Percentiles rank a stretch among this genome's conserved stretches.
These are phyloP conservation scores for Jaapia argillacea DNA, from an alignment of 768 basidiomycete genomes.

Conservation along the genomic window DNA sequence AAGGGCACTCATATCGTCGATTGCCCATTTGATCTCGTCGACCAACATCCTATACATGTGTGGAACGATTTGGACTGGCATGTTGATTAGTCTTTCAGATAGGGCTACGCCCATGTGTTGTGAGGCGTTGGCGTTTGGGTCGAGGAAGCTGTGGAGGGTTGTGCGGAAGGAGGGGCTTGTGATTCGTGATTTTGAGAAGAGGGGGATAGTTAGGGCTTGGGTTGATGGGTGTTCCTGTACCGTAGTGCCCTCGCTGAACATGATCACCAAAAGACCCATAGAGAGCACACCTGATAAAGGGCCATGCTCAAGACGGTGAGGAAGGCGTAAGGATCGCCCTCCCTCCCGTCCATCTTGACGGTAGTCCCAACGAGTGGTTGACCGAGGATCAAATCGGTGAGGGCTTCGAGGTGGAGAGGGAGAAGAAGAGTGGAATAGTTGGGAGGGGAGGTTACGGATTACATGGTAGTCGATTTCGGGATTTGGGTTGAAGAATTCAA, in stretches of 20 bases:
- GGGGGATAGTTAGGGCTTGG: constrained; percentile 59
- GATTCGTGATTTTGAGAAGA: constrained; percentile 46
- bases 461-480: constrained; percentile 80
- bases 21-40: constrained; percentile 71
- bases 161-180: constrained; percentile 37
- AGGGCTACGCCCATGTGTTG: constrained; percentile 75
- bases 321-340: constrained; percentile 87
- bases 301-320: constrained; percentile 78
- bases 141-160: constrained; percentile 43
- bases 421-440: constrained; percentile 70
- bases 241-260: neutral
- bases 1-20: constrained; percentile 42
- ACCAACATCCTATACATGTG: constrained; percentile 88
- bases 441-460: constrained; percentile 59
- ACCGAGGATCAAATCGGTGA: constrained; percentile 70
- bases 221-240: constrained; percentile 63
- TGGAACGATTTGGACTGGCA: constrained; percentile 88
- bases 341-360: constrained; percentile 84
- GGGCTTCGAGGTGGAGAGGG: constrained; percentile 54
- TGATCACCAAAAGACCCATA: constrained; percentile 4
- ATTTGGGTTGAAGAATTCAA: constrained; percentile 90
- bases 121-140: constrained; percentile 20
- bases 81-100: constrained; percentile 86
- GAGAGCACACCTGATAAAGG: constrained; percentile 47
- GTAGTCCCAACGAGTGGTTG: constrained; percentile 79